Conservation (phyloP, 2,329 filamentous ascomycete species). For the Thelonectria olida region DNA sequence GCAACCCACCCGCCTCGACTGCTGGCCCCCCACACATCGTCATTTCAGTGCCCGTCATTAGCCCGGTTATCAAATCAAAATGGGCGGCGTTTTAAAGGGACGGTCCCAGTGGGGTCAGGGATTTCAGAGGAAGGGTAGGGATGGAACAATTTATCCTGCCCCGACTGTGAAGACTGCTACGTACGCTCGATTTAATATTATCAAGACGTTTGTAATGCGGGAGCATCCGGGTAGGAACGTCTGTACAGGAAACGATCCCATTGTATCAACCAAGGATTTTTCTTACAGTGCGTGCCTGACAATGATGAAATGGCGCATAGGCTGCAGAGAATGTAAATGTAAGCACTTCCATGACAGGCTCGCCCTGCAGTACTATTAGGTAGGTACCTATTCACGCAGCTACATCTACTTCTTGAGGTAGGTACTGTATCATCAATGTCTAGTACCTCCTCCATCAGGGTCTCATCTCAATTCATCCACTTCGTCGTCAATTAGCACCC, state of each 20-base stretch:
- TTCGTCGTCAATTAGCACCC: background rate
- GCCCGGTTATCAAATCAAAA: slow-evolving; percentile 41
- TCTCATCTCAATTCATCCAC: slow-evolving; percentile 3
- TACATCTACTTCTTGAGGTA: too few relatives aligned
- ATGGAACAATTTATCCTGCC: slow-evolving; percentile 17
- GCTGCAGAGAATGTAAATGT: too few relatives aligned
- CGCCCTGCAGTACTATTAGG: too few relatives aligned
- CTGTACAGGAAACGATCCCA: background rate
- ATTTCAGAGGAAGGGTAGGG: slow-evolving; percentile 6
- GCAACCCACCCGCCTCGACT: slow-evolving; percentile 34
- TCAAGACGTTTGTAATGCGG: background rate
- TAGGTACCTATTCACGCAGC: too few relatives aligned
- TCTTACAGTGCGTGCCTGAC: background rate
- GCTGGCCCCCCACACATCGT: slow-evolving; percentile 40
- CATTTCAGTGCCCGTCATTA: slow-evolving; percentile 42
- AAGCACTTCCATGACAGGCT: too few relatives aligned
- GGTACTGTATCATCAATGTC: too few relatives aligned
- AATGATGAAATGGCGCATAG: too few relatives aligned
- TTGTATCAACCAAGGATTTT: background rate
- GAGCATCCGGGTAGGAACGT: background rate
- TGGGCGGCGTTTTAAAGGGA: slow-evolving; percentile 36
- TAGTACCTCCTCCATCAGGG: background rate
- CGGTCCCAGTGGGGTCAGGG: slow-evolving; percentile 31
- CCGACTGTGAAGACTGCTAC: background rate
- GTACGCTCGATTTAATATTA: background rate